Conservation (phyloP, 2,329 filamentous ascomycete genomes). For the Diaporthe nobilis region DNA sequence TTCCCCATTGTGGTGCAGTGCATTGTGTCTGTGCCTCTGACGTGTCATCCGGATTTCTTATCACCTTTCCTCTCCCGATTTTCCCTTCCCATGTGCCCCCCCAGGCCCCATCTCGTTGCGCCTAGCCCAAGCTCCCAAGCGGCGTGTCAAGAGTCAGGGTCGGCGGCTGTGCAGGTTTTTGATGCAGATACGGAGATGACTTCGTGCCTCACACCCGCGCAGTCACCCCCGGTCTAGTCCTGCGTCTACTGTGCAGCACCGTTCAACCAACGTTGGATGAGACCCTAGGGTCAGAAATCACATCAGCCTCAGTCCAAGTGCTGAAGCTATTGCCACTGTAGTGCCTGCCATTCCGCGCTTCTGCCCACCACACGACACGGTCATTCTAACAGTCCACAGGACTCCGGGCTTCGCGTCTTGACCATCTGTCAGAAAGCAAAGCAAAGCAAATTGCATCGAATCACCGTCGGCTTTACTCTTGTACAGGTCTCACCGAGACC, state of each 20-base stretch:
- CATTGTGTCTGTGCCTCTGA: slow-evolving; percentile 47
- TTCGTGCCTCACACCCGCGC: slow-evolving; percentile 40
- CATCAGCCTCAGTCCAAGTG: slow-evolving; percentile 29
- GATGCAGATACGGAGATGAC: slow-evolving; percentile 29
- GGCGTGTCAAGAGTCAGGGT: slow-evolving; percentile 32
- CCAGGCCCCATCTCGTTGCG: slow-evolving; percentile 20
- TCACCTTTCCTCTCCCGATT: slow-evolving; percentile 16
- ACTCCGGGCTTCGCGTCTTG: neutral
- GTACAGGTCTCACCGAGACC: slow-evolving; percentile 39
- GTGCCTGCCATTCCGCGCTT: slow-evolving; percentile 11
- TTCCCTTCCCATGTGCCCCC: slow-evolving; percentile 14
- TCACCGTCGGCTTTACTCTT: slow-evolving; percentile 41
- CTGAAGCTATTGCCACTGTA: slow-evolving; percentile 17
- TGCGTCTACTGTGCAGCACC: slow-evolving; percentile 20
- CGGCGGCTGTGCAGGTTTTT: slow-evolving; percentile 32
- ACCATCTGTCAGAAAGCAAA: neutral
- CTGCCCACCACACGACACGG: neutral
- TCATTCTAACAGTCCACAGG: slow-evolving; percentile 26
- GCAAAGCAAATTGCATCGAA: slow-evolving; percentile 26
- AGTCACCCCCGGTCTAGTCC: slow-evolving; percentile 26
- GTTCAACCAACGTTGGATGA: slow-evolving; percentile 19
- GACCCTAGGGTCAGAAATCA: slow-evolving; percentile 4
- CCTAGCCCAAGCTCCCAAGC: slow-evolving; percentile 27
- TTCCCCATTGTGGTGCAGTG: slow-evolving; percentile 33
- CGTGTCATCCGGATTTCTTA: slow-evolving; percentile 45